Evolutionary conservation across 371 early-diverging fungal genomes (phyloP), one percentile per base, ranked within the genome.

Genomic region (Cokeromyces recurvatus): DNA sequence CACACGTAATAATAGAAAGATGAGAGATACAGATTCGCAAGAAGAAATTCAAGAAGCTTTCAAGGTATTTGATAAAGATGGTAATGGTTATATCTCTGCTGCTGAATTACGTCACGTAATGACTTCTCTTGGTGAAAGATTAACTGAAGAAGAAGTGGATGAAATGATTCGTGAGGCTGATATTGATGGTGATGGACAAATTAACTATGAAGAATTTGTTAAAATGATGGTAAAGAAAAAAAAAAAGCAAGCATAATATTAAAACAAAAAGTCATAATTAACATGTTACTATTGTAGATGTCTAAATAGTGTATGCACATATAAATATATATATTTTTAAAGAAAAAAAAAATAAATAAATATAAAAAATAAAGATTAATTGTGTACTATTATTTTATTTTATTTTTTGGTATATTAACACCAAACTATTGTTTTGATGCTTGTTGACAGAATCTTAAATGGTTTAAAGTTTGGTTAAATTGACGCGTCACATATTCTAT

Each of bases 141-240:
- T 91, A 53, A 79, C 85, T 23, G 79, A 81, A 38, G 89, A 86
- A 62, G 90, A 92, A 74, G 86, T 86, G 27, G 86, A 89, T 51
- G 89, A 89, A 67, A 85, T 88, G 79, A 89, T 97, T 42, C 76
- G 80, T 48, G 90, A 88, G 52, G 90, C 90, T 48, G 91, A 90
- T 66, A 84, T 86, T 52, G 88, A 88, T 51, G 89, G 89, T 41
- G 90, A 89, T 74, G 91, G 90, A 46, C 81, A 84, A 55, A 88
- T 96, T 59, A 89, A 93, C 67, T 90, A 91, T 57, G 87, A 92
- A 64, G 94, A 92, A 66, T 96, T 96, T 65, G 87, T 91, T 66
- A 91, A 89, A 76, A 92, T 94, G 87, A 88, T 93, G 88, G 67
- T 66, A 62, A 66, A 43, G 11, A 11, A 5, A 34, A 11, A 9